Conservation (phyloP, 1,139 yeast species). For the Blastobotrys malaysiensis region DNA sequence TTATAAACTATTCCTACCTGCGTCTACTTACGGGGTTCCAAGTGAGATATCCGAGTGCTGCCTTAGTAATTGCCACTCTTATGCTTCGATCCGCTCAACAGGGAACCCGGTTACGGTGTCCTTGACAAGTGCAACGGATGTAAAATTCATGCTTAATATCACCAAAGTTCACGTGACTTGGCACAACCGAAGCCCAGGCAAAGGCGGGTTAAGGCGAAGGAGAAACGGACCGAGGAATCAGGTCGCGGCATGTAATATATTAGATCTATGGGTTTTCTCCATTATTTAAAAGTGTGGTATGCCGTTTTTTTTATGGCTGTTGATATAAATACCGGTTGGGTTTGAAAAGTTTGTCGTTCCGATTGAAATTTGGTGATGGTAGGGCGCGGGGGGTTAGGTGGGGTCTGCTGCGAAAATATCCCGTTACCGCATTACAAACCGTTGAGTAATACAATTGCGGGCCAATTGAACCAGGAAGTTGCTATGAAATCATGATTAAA, state of each 20-base stretch:
- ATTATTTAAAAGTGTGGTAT: background rate
- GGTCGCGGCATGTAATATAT: background rate
- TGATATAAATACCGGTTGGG: background rate
- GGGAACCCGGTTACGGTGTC: background rate
- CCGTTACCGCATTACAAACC: background rate
- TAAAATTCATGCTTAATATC: slow-evolving; percentile 8
- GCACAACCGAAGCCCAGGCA: background rate
- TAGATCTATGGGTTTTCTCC: background rate
- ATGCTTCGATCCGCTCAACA: slow-evolving; percentile 1
- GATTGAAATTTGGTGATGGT: background rate
- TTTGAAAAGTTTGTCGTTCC: background rate
- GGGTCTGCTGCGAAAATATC: background rate
- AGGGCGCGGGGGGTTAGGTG: background rate
- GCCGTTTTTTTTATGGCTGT: background rate
- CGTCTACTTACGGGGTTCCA: background rate
- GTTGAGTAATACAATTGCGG: background rate
- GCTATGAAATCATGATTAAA: background rate
- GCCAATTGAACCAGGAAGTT: background rate
- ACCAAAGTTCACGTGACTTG: slow-evolving; percentile 15
- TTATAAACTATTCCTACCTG: background rate
- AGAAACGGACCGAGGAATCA: background rate
- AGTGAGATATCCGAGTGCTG: background rate
- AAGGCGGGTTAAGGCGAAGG: background rate
- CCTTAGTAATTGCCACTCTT: background rate
- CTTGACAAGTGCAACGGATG: background rate